phyloP scores from a whole-genome alignment of 352 stramenopile species.

The Phytophthora niederhauseri region DNA sequence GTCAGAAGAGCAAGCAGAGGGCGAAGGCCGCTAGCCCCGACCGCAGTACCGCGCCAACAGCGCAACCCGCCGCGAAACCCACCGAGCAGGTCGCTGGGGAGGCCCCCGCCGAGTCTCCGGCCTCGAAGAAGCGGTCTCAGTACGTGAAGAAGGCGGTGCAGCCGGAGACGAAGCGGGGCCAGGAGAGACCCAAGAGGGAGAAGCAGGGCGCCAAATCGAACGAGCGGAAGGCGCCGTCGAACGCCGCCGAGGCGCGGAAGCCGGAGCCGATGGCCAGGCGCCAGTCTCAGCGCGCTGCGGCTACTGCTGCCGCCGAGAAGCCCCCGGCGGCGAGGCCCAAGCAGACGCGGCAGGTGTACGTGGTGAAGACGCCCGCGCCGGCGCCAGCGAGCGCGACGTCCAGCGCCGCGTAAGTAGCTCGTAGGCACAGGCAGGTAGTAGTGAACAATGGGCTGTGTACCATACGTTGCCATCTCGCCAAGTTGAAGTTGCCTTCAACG shows the following conservation, averaged over 20 bases:
- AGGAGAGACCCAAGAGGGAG: slow-evolving; percentile 9
- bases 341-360: slow-evolving; percentile 39
- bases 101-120: slow-evolving; percentile 17
- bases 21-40: slow-evolving; percentile 4
- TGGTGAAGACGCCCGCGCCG: slow-evolving; percentile 38
- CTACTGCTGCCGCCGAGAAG: slow-evolving; percentile 1
- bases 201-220: slow-evolving; percentile 3
- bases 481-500: slow-evolving; percentile 37
- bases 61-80: neutral
- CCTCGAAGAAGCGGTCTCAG: slow-evolving; percentile 4
- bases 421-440: slow-evolving; percentile 8
- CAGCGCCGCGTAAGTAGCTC: slow-evolving; percentile 19
- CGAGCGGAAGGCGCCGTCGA: slow-evolving; percentile 13
- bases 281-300: neutral
- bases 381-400: slow-evolving; percentile 15
- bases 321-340: slow-evolving; percentile 11
- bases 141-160: neutral
- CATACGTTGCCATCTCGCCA: neutral
- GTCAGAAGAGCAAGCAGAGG: slow-evolving; percentile 12
- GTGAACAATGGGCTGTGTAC: slow-evolving; percentile 9
- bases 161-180: slow-evolving; percentile 8
- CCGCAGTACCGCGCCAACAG: neutral
- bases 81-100: slow-evolving; percentile 35
- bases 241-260: slow-evolving; percentile 1
- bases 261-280: neutral